A percentile compares a stretch with the other conserved stretches of the same genome.
Evolutionary conservation across 2,329 filamentous ascomycete species (phyloP).

Genomic region (Ophiostoma himal-ulmi): DNA sequence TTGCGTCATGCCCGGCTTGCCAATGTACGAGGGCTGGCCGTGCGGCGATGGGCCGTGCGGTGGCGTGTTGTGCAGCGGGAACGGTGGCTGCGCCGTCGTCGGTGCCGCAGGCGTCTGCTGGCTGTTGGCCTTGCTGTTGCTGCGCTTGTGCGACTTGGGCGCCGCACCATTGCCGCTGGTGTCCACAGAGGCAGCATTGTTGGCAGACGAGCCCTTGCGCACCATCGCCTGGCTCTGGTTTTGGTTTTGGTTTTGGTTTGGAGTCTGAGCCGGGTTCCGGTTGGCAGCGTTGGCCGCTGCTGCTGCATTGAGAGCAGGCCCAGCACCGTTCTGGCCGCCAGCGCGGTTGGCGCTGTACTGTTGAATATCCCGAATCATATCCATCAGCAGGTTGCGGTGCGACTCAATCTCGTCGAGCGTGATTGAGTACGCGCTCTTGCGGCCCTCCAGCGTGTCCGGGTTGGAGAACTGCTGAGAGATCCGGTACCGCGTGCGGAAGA

Average conservation of each 20-base stretch:
- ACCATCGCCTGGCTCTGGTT: slow-evolving; percentile 31
- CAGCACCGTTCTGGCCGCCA: not conserved
- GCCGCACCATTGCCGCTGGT: not conserved
- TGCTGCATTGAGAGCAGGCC: slow-evolving; percentile 14
- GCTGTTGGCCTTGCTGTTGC: slow-evolving; percentile 39
- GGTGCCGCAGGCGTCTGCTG: slow-evolving; percentile 52
- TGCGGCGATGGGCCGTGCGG: slow-evolving; percentile 49
- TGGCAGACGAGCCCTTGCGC: slow-evolving; percentile 40
- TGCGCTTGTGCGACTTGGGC: slow-evolving; percentile 41
- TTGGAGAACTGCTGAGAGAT: slow-evolving; percentile 50
- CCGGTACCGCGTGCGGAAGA: slow-evolving; percentile 50
- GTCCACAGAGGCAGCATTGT: not conserved
- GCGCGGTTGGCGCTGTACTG: not conserved
- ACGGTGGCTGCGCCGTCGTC: slow-evolving; percentile 52
- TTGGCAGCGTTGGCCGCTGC: slow-evolving; percentile 17
- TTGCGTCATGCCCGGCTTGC: slow-evolving; percentile 46
- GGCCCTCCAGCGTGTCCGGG: slow-evolving; percentile 40
- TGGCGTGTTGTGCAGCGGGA: slow-evolving; percentile 39
- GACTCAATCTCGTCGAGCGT: slow-evolving; percentile 47
- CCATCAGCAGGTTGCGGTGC: slow-evolving; percentile 43
- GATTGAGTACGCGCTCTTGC: slow-evolving; percentile 49
- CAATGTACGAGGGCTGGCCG: slow-evolving; percentile 52
- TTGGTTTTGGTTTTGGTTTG: not conserved
- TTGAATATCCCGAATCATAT: slow-evolving; percentile 45
- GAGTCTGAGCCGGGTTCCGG: not conserved